phyloP scores from a whole-genome alignment of 495 filamentous ascomycete genomes.

The Hypoxylon crocopeplum region DNA sequence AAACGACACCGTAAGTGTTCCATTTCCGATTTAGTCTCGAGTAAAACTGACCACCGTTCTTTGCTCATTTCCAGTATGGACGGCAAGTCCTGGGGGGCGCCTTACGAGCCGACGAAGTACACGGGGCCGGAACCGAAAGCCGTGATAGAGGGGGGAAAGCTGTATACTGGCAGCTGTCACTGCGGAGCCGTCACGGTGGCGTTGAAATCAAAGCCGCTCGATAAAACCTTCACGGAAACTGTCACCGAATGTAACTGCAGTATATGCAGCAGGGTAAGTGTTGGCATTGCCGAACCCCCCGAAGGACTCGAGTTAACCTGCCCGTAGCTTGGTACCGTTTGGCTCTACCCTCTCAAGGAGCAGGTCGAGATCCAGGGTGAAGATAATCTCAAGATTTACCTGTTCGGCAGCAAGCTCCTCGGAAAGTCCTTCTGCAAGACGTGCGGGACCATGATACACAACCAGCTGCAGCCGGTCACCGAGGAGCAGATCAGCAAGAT shows the following conservation, averaged over 20 bases:
- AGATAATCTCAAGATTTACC: slow-evolving; percentile 47
- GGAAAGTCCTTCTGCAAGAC: slow-evolving; percentile 53
- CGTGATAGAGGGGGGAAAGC: slow-evolving; percentile 44
- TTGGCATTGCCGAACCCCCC: background rate
- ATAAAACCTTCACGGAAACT: slow-evolving; percentile 31
- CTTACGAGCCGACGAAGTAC: slow-evolving; percentile 44
- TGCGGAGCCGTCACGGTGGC: slow-evolving; percentile 56
- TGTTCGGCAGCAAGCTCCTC: slow-evolving; percentile 35
- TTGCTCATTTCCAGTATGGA: slow-evolving; percentile 41
- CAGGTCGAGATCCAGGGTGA: slow-evolving; percentile 42
- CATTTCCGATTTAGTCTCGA: background rate
- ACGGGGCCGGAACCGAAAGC: slow-evolving; percentile 48
- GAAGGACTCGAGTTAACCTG: slow-evolving; percentile 1
- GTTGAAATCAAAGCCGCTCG: slow-evolving; percentile 45
- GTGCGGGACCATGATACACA: slow-evolving; percentile 48
- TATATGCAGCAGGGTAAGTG: slow-evolving; percentile 49
- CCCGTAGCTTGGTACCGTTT: slow-evolving; percentile 35
- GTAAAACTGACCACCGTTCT: background rate
- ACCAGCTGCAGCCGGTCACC: slow-evolving; percentile 2
- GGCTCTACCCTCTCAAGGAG: slow-evolving; percentile 44
- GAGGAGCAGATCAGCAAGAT: slow-evolving; percentile 26
- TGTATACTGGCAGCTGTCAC: slow-evolving; percentile 60
- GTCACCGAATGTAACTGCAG: slow-evolving; percentile 55
- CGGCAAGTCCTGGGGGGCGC: slow-evolving; percentile 35
- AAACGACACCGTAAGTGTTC: slow-evolving; percentile 38